Evolutionary conservation across 495 filamentous ascomycete genomes (phyloP).

Genomic region (Trichoderma reesei): DNA sequence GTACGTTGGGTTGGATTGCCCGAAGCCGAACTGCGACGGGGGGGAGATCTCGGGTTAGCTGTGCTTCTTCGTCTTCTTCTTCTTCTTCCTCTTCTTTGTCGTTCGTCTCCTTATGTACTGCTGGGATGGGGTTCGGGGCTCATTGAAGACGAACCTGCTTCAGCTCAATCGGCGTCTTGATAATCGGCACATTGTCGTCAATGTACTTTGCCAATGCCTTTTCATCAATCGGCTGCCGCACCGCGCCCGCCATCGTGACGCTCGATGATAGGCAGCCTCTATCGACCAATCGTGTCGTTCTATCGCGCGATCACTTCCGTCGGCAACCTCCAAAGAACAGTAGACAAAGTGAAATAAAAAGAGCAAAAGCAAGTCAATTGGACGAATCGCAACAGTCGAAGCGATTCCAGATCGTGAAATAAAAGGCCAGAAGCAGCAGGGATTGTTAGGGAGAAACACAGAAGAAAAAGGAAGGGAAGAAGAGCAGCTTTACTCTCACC

Average conservation of each 20-base stretch:
- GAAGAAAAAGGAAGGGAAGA: neutral
- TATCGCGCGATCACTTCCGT: too few relatives aligned
- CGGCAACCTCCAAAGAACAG: too few relatives aligned
- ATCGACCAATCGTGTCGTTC: neutral
- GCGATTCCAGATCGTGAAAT: too few relatives aligned
- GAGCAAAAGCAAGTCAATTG: neutral
- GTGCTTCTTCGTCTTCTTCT: neutral
- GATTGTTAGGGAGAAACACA: too few relatives aligned
- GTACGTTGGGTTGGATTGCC: conserved; percentile 96
- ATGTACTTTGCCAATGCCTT: conserved; percentile 70
- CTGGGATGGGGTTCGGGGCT: neutral
- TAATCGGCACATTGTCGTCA: conserved; percentile 59
- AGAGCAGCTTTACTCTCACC: neutral
- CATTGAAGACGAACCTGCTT: conserved; percentile 60
- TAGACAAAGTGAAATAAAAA: neutral
- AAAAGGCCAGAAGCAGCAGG: too few relatives aligned
- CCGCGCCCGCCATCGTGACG: conserved; percentile 65
- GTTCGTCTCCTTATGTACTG: neutral
- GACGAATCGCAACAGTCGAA: too few relatives aligned
- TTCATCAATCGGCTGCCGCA: conserved; percentile 83
- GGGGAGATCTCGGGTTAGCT: conserved; percentile 13
- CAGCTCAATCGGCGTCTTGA: conserved; percentile 70
- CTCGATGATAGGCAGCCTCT: neutral
- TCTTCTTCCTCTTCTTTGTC: neutral
- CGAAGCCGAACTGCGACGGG: conserved; percentile 71